These are phyloP conservation scores for Metschnikowia borealis DNA, from an alignment of 805 yeast species.

Conservation along the genomic window DNA sequence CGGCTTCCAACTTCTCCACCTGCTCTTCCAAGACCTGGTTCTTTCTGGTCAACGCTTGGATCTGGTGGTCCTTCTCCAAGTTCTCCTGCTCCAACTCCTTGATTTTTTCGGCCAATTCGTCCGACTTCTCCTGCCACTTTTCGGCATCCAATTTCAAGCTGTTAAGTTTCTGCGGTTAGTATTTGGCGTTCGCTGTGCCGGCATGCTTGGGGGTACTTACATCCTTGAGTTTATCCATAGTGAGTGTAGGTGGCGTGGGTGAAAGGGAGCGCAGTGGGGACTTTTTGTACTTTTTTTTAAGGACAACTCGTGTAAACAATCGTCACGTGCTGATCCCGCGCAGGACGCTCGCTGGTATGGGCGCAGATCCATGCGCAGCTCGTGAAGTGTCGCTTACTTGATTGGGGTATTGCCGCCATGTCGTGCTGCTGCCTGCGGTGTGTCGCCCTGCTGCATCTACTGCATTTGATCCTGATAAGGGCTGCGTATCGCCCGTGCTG, in stretches of 20 bases:
- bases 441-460: background rate
- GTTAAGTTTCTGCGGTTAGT: constrained; percentile 63
- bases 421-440: background rate
- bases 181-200: background rate
- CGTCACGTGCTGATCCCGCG: constrained; percentile 15
- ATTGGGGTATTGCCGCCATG: background rate
- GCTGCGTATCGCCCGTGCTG: background rate
- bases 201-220: constrained; percentile 31
- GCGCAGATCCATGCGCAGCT: background rate
- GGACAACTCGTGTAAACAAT: constrained; percentile 18
- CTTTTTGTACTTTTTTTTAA: constrained; percentile 14
- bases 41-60: constrained; percentile 87
- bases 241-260: constrained; percentile 12
- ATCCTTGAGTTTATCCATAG: constrained; percentile 60
- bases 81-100: constrained; percentile 90
- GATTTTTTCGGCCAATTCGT: constrained; percentile 73
- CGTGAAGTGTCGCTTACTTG: background rate
- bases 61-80: constrained; percentile 90
- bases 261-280: constrained; percentile 9
- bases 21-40: constrained; percentile 83
- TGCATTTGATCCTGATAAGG: background rate
- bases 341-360: constrained; percentile 2
- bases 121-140: constrained; percentile 95
- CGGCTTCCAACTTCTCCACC: constrained; percentile 73
- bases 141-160: constrained; percentile 92